Evolutionary conservation across 2,329 filamentous ascomycete species (phyloP).

Genomic region (Penicillium sclerotigenum): DNA sequence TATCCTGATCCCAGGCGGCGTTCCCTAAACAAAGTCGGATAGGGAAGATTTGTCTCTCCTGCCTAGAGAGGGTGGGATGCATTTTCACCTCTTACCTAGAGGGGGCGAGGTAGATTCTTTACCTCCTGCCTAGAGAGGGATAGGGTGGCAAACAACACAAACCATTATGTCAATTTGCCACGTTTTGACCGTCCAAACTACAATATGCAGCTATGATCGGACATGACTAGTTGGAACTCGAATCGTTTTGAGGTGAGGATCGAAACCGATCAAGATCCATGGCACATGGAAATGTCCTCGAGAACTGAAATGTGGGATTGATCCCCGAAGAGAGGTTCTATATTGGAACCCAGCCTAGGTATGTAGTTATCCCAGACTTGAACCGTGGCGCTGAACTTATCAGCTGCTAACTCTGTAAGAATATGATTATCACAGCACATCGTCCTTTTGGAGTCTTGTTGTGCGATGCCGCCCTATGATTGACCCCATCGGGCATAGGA

Average conservation of each 20-base stretch:
- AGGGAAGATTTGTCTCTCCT: no score
- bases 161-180: background rate
- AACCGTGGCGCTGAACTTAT: background rate
- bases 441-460: background rate
- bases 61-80: background rate
- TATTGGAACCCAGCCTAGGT: background rate
- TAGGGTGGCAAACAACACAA: background rate
- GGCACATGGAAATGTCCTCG: background rate
- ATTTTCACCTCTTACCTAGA: background rate
- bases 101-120: no score
- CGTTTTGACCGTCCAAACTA: background rate
- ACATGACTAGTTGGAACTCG: background rate
- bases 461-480: constrained; percentile 20
- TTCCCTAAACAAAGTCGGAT: background rate
- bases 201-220: background rate
- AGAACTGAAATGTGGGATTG: background rate
- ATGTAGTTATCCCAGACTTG: background rate
- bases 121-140: background rate
- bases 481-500: constrained; percentile 1
- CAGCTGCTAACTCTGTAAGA: background rate
- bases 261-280: background rate
- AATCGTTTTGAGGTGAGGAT: background rate
- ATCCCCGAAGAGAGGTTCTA: background rate
- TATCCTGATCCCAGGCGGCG: background rate
- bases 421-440: background rate